A percentile compares a stretch with the other conserved stretches of the same genome.
phyloP scores from a whole-genome alignment of 192 early-diverging fungal genomes.

The Radiomyces spectabilis region DNA sequence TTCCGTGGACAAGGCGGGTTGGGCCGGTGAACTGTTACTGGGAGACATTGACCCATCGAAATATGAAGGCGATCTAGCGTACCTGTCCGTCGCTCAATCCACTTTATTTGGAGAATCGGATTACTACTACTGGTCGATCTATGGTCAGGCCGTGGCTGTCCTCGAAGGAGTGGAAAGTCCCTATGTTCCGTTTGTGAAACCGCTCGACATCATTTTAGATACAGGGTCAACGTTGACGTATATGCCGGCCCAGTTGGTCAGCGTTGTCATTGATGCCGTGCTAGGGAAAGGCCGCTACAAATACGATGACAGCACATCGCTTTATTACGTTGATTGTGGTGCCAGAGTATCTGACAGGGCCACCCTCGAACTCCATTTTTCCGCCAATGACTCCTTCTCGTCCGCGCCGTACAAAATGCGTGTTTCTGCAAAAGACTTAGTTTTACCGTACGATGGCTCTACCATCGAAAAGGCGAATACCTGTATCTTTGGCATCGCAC shows the following conservation, averaged over 20 bases:
- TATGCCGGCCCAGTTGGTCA: slow-evolving; percentile 10
- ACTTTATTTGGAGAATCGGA: neutral
- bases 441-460: slow-evolving; percentile 18
- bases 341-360: slow-evolving; percentile 6
- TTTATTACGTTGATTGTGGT: slow-evolving; percentile 15
- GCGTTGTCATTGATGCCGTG: slow-evolving; percentile 7
- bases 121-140: slow-evolving; percentile 27
- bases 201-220: slow-evolving; percentile 21
- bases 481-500: slow-evolving; percentile 27
- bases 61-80: slow-evolving; percentile 36
- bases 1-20: slow-evolving; percentile 4
- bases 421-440: slow-evolving; percentile 18
- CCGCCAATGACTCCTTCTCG: neutral
- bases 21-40: slow-evolving; percentile 40
- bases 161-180: slow-evolving; percentile 1
- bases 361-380: slow-evolving; percentile 10
- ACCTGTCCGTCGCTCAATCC: slow-evolving; percentile 32
- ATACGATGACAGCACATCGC: slow-evolving; percentile 10
- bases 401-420: slow-evolving; percentile 7
- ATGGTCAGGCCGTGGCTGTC: slow-evolving; percentile 20
- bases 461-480: neutral
- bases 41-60: slow-evolving; percentile 40
- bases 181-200: neutral
- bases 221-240: slow-evolving; percentile 28
- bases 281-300: slow-evolving; percentile 1